Evolutionary conservation across 2,329 filamentous ascomycete species (phyloP).

Genomic region (Aspergillus costaricaensis): DNA sequence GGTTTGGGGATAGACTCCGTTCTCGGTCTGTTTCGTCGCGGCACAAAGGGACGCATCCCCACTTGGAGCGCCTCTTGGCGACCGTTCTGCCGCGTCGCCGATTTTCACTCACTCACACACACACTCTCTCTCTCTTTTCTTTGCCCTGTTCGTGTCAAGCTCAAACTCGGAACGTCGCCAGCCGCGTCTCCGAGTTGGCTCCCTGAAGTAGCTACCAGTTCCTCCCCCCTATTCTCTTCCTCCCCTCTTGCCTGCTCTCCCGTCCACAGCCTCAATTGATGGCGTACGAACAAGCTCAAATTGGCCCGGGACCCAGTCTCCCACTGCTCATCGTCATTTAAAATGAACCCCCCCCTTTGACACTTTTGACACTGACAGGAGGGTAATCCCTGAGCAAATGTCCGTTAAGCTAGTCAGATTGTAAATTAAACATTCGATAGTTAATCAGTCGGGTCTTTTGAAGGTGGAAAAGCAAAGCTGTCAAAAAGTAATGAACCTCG

Average conservation of each 20-base stretch:
- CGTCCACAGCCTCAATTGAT: slow-evolving; percentile 5
- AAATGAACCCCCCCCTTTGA: slow-evolving; percentile 3
- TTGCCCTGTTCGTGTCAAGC: slow-evolving; percentile 1
- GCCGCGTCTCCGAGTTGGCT: background rate
- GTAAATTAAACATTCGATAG: slow-evolving; percentile 3
- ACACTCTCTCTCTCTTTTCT: background rate
- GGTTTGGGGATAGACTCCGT: background rate
- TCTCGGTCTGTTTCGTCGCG: slow-evolving; percentile 10
- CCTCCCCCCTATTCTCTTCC: too few species aligned
- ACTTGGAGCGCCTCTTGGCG: slow-evolving; percentile 3
- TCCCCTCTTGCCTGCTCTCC: background rate
- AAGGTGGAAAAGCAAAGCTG: background rate
- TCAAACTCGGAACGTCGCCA: background rate
- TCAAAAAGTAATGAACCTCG: background rate
- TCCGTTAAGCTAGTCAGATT: background rate
- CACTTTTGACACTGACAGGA: slow-evolving; percentile 5
- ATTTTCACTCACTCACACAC: background rate
- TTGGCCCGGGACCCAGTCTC: slow-evolving; percentile 6
- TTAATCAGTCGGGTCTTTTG: background rate
- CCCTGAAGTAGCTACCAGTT: too few species aligned
- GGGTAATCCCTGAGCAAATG: background rate
- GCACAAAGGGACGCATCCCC: slow-evolving; percentile 10
- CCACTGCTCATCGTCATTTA: slow-evolving; percentile 12
- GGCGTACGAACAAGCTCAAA: slow-evolving; percentile 18
- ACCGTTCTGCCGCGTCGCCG: slow-evolving; percentile 2